Evolutionary conservation across 257 asterid species (phyloP), one percentile per base, ranked within the genome.

Genomic region (Scutellaria barbata): DNA sequence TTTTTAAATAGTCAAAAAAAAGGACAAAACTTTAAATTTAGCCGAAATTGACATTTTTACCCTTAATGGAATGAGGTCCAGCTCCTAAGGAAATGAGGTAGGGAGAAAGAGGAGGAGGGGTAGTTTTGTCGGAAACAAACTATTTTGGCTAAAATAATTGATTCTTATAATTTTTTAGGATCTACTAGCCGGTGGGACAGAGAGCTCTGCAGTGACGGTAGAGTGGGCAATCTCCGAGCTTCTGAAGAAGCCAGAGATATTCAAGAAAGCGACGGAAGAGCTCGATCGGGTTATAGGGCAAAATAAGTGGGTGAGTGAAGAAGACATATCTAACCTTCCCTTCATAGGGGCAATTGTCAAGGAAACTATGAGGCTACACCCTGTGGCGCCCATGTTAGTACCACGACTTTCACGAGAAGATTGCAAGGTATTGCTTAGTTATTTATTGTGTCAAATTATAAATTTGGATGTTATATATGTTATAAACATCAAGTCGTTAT

Each of bases 181-280:
- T 57, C 39, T 93, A 58, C 81, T 93, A 0, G 96, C 96, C 0
- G 97, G 96, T 18, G 98, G 98, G 20, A 93, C 98, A 0, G 97
- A 90, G 81, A 93, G 96, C 79, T 89, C 97, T 0, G 90, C 98
- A 0, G 88, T 87, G 65, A 89, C 95, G 0, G 95, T 89, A 5
- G 98, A 93, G 66, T 93, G 98, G 98, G 98, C 98, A 16, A 76
- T 93, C 12, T 81, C 98, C 0, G 96, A 93, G 78, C 77, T 93
- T 22, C 9, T 93, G 22, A 93, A 85, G 37, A 89, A 80, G 16
- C 97, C 0, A n/a, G 82, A 86, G 12, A 47, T 84, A 16, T 76
- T 93, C 69, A 42, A 76, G 10, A 87, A 77, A 67, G 96, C 96
- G 11, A 81, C 82, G 0, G 91, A 89, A 14, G 97, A 93, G 51